Conservation (phyloP, 805 yeast genomes). For the Candida loeiensis region DNA sequence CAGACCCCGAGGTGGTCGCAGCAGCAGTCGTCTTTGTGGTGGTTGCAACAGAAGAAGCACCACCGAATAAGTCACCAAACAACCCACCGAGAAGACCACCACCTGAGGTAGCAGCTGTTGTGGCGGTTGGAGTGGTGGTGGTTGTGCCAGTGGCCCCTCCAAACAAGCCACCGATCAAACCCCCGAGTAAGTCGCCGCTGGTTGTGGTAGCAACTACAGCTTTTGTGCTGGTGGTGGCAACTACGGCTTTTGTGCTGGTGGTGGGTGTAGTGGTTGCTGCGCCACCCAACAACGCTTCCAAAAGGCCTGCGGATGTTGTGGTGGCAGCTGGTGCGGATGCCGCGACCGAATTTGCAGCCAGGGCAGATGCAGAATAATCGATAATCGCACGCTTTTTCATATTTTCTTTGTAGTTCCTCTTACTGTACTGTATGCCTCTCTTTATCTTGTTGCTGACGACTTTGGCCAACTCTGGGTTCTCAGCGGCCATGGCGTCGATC, state of each 20-base stretch:
- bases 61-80: constrained; percentile 14
- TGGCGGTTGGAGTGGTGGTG: constrained; percentile 8
- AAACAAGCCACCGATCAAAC: constrained; percentile 14
- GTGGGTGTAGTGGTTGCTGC: constrained; percentile 1
- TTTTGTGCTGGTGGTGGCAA: constrained; percentile 3
- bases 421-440: constrained; percentile 9
- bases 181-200: constrained; percentile 10
- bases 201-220: too few species aligned
- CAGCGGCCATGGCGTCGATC: constrained; percentile 8
- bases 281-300: not conserved
- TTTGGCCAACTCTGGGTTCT: constrained; percentile 7
- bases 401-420: constrained; percentile 13
- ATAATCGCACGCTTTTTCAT: constrained; percentile 9
- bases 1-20: constrained; percentile 9
- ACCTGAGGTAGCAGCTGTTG: too few species aligned
- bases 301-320: not conserved
- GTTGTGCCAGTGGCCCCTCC: constrained; percentile 11
- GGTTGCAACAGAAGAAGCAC: constrained; percentile 8
- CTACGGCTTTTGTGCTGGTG: constrained; percentile 5
- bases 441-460: constrained; percentile 6
- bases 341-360: constrained; percentile 4
- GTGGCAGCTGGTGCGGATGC: constrained; percentile 9
- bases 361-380: not conserved
- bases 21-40: constrained; percentile 7
- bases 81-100: constrained; percentile 10